phyloP scores from a whole-genome alignment of 305 asterid species.

The Fraxinus velutina region DNA sequence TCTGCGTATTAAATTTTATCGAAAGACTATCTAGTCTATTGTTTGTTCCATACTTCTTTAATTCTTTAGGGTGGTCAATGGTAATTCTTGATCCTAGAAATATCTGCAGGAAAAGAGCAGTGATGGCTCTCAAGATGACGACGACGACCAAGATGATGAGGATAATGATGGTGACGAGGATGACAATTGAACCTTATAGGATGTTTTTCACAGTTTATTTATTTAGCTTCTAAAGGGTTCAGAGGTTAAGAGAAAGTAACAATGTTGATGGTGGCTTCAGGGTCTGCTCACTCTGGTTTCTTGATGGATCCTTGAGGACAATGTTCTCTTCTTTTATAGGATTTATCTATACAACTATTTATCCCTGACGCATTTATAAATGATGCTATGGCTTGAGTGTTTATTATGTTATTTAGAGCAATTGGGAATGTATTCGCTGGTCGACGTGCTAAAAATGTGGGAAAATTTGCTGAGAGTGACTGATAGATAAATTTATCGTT shows the following conservation, averaged over 20 bases:
- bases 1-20: background rate
- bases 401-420: background rate
- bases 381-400: background rate
- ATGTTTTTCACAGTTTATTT: conserved; percentile 6
- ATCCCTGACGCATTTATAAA: background rate
- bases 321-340: background rate
- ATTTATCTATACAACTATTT: background rate
- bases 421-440: background rate
- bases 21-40: background rate
- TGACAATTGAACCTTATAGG: conserved; percentile 22
- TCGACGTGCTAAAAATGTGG: background rate
- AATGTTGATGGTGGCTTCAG: background rate
- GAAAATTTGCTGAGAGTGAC: background rate
- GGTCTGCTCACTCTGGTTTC: background rate
- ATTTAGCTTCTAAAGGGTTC: background rate
- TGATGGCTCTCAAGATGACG: conserved; percentile 54
- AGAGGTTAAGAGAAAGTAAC: background rate
- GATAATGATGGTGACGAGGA: conserved; percentile 47
- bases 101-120: conserved; percentile 53
- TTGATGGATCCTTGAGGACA: background rate
- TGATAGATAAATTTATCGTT: background rate
- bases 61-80: background rate
- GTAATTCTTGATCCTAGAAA: background rate
- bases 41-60: background rate
- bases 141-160: conserved; percentile 41